Evolutionary conservation across 306 rosid genomes (phyloP).

Genomic region (Cicer pinnatifidum): DNA sequence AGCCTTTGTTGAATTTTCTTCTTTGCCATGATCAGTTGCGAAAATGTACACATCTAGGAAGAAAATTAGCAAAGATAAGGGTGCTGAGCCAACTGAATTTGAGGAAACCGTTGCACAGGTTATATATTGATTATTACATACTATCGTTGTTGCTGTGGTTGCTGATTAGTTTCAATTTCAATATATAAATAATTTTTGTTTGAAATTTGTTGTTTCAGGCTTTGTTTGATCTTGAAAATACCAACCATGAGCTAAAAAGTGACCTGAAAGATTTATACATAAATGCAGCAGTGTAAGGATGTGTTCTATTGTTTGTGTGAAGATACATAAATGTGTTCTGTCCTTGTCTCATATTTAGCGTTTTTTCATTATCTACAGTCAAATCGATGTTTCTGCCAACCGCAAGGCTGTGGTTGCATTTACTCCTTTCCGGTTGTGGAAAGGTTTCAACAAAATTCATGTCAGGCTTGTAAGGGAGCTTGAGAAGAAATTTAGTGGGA

Average conservation of each 20-base stretch:
- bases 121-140: slow-evolving; percentile 1
- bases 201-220: slow-evolving; percentile 50
- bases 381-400: slow-evolving; percentile 71
- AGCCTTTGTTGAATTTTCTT: neutral
- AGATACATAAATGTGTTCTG: neutral
- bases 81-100: slow-evolving; percentile 69
- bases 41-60: slow-evolving; percentile 70
- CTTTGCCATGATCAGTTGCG: slow-evolving; percentile 33
- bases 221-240: slow-evolving; percentile 73
- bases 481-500: slow-evolving; percentile 92
- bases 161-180: neutral
- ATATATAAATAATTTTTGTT: neutral
- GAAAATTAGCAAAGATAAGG: slow-evolving; percentile 75
- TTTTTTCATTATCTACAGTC: slow-evolving; percentile 53
- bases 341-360: neutral
- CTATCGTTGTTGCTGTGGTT: neutral
- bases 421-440: slow-evolving; percentile 76
- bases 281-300: slow-evolving; percentile 76
- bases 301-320: neutral
- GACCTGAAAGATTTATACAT: slow-evolving; percentile 92
- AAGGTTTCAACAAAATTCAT: slow-evolving; percentile 80
- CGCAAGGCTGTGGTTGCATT: slow-evolving; percentile 83
- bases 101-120: slow-evolving; percentile 84
- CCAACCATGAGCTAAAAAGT: slow-evolving; percentile 84
- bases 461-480: slow-evolving; percentile 87